Evolutionary conservation across 2,329 filamentous ascomycete genomes (phyloP), one percentile per base, ranked within the genome.

Genomic region (Beauveria scarabaeidicola): DNA sequence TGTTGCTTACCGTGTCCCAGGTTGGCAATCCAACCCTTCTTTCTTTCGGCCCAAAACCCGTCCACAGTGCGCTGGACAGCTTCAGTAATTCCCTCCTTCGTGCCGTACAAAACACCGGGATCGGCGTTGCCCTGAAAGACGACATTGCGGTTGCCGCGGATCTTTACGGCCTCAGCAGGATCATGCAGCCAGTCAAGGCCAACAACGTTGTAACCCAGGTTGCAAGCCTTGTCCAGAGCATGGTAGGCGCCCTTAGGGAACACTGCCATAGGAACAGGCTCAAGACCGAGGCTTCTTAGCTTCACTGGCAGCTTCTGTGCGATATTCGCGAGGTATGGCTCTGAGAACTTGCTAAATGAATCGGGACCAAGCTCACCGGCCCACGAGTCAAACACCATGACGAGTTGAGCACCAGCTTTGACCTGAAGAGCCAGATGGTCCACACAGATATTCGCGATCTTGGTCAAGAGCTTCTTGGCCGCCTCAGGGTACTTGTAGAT

Each of bases 171-270:
- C 66, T 94, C 86, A 3, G 87, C 87, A 11, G 94, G 89, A 67
- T 94, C 91, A 68, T 97, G 89, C 52, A 95, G 80, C 94, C 94
- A 99, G 75, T 99, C 94, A 65, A 99, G 79, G 5, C 94, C 91
- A 60, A 99, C 89, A 41, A 97, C 91, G 69, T 97, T 84, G 78
- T 97, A 99, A 44, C 91, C 92, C 17, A 92, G 83, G 68, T 91
- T 79, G 76, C 92, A 97, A 21, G 94, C 83, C 36, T 89, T 86
- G 66, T 97, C 90, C 52, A 99, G 80, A 4, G 91, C 91, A 73
- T 96, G 94, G 90, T 94, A 97, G 11, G 94, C 93, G 11, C 94
- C 94, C 78, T 99, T 99, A 40, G 94, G 91, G 73, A 99, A 99
- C 25, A 97, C 91, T 5, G 92, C 95, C 92, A 97, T 97, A 3